These are phyloP conservation scores for Eucalyptus tenuipes DNA, from an alignment of 345 rosid genomes.

Conservation along the genomic window DNA sequence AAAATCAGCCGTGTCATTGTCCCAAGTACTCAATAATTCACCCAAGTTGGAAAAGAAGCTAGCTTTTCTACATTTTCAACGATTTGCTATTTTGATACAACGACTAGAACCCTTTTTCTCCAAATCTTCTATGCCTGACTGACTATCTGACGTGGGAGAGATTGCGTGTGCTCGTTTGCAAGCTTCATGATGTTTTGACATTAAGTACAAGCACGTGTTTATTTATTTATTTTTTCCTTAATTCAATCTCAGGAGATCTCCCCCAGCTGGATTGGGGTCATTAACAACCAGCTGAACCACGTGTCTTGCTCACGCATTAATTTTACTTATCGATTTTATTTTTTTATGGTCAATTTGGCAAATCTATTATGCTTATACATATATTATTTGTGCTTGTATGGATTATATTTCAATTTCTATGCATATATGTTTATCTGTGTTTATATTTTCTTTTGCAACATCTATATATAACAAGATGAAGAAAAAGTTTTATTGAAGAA, in stretches of 20 bases:
- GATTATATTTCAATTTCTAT: neutral
- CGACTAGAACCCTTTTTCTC: neutral
- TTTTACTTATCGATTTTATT: neutral
- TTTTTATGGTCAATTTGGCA: neutral
- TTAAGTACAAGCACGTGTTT: neutral
- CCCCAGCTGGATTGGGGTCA: neutral
- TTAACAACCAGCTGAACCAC: neutral
- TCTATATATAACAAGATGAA: neutral
- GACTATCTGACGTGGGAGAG: neutral
- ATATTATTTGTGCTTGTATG: neutral
- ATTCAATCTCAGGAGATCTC: neutral
- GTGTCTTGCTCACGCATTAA: neutral
- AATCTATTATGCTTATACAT: neutral
- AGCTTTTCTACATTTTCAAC: neutral
- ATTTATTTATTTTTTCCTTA: neutral
- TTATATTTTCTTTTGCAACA: neutral
- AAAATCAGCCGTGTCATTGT: accelerated
- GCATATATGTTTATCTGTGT: neutral
- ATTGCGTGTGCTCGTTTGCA: neutral
- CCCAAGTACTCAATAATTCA: neutral
- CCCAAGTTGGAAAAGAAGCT: neutral
- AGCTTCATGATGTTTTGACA: neutral
- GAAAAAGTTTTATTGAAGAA: neutral
- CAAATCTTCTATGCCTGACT: neutral
- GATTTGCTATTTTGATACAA: neutral